Base-by-base conservation (phyloP, 2,329 filamentous ascomycete genomes). In the Ascosphaera apis region DNA sequence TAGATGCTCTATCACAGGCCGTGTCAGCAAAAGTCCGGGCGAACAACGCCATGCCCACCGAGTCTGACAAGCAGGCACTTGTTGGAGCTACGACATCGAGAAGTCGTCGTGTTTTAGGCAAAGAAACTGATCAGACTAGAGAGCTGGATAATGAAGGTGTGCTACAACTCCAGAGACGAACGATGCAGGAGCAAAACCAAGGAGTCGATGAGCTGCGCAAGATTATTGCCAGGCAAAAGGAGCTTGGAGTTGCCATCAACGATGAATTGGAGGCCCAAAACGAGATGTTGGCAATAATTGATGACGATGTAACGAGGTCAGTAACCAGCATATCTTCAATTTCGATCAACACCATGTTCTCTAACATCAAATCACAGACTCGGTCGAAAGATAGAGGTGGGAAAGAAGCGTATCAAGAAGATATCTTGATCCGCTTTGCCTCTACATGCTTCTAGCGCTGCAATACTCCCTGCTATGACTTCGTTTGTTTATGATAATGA, bases 61-160 rank as follows among this genome's bases (percentile, higher is more conserved):
- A 56, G 13, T 50, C 57, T 38, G 59, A 62, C 42, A 62, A 58
- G 41, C 51, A 58, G 33, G 51, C 53, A n/a, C 47, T 62, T 21
- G 44, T 62, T 27, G 51, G 48, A 11, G 37, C 37, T n/a, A 46
- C 41, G 2, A 37, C 28, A 15, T 44, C 58, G 50, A 36, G 66
- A 58, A 37, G 54, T 54, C 45, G 69, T 51, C 38, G 67, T 42
- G 42, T 69, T 45, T 32, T 67, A 49, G 46, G 60, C 44, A 60
- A 59, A 34, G 71, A 76, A 53, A 76, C 70, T 1, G 65, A 69
- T 41, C 58, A 63, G 28, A 75, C 71, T 7, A 54, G 70, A 9
- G 68, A 73, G 44, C 47, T 74, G 41, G 71, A 74, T 48, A 75
- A 76, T 41, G 54, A 64, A n/a, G 70, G 70, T 0, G 66, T 76